These are phyloP conservation scores for Phyllosticta ampelicida DNA, from an alignment of 2,329 filamentous ascomycete genomes.

Conservation along the genomic window DNA sequence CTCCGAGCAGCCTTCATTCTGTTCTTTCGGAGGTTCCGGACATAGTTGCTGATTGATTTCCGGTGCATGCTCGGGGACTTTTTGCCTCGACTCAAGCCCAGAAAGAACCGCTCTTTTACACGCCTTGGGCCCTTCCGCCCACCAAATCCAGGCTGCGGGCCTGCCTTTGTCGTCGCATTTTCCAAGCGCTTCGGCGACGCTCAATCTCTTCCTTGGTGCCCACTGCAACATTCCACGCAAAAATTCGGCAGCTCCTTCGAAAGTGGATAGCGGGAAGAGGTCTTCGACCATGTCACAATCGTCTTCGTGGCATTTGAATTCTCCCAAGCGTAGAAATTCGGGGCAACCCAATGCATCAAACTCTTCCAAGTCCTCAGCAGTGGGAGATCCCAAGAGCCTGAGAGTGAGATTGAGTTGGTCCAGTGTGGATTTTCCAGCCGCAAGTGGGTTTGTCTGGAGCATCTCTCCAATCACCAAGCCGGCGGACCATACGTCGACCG, in stretches of 20 bases:
- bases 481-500: slow-evolving; percentile 14
- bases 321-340: slow-evolving; percentile 15
- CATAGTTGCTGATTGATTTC: too few species aligned
- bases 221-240: slow-evolving; percentile 16
- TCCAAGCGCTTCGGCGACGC: slow-evolving; percentile 16
- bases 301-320: slow-evolving; percentile 11
- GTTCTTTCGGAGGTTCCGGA: too few species aligned
- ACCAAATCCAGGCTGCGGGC: slow-evolving; percentile 15
- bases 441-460: slow-evolving; percentile 11
- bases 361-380: slow-evolving; percentile 10
- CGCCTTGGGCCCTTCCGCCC: slow-evolving; percentile 15
- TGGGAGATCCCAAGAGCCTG: slow-evolving; percentile 23
- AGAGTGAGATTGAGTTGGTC: slow-evolving; percentile 24
- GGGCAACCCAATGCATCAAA: slow-evolving; percentile 13
- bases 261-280: slow-evolving; percentile 15
- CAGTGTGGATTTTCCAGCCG: slow-evolving; percentile 23
- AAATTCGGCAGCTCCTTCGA: slow-evolving; percentile 19
- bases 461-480: slow-evolving; percentile 13
- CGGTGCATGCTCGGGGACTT: too few species aligned
- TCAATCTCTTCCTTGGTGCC: slow-evolving; percentile 17
- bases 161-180: slow-evolving; percentile 11
- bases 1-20: too few species aligned
- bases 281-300: slow-evolving; percentile 21
- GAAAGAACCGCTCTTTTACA: too few species aligned
- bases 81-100: too few species aligned